Base-by-base conservation (phyloP, 352 stramenopile genomes). In the Phytophthora ramorum region DNA sequence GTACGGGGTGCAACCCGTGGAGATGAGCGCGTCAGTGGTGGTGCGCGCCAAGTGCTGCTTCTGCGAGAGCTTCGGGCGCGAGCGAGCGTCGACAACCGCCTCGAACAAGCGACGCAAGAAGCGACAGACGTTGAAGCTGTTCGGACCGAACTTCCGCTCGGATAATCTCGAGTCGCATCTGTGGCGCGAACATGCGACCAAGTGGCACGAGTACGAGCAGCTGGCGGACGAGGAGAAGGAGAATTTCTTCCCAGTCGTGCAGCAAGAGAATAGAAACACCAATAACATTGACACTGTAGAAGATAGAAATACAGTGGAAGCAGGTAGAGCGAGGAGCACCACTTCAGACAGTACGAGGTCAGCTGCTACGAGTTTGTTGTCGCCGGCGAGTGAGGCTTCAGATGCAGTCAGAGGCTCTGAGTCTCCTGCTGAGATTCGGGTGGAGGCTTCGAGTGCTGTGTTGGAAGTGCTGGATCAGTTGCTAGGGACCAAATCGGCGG, bases 21-120 rank as follows among this genome's bases (percentile, higher is more conserved):
- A 47, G 19, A 0, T 19, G 17, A 20, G 41, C 0, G 41, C 7
- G 19, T 24, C 7, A 2, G 41, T 47, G 41, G 19, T 28, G 41
- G 38, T 44, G 19, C 41, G 17, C 41, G n/a, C 41, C n/a, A 19
- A 47, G 41, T 47, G 41, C 41, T 17, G 41, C 41, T 47, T 47
- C 19, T 47, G 41, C 19, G 41, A 47, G 41, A n/a, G 17, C 41
- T 47, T 47, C 10, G 41, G 41, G 8, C 19, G 17, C 19, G 41
- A 44, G 14, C 14, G n/a, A 44, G 12, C 16, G 9, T 40, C 34
- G 12, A 44, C 16, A 5, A 7, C 12, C 6, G 38, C 38, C 13
- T n/a, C 35, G 0, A 1, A 7, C 5, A 44, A 44, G 8, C 38
- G 38, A 5, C 38, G 38, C 38, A 44, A 44, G 38, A 44, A 44